phyloP scores from a whole-genome alignment of 1,139 yeast genomes.

The Geotrichum citri-aurantii region DNA sequence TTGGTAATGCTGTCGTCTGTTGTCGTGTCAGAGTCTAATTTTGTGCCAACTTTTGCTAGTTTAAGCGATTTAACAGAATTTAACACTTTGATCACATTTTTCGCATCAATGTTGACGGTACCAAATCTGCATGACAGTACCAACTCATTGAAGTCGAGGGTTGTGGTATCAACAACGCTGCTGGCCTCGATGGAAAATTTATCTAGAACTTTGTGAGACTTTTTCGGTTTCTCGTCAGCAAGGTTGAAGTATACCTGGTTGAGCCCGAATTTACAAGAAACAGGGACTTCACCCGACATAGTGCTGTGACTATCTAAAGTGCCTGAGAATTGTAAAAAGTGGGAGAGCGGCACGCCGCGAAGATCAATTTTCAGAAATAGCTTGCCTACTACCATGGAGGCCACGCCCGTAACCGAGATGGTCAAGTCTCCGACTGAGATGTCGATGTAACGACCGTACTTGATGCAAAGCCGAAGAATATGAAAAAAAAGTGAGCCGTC shows the following conservation, averaged over 20 bases:
- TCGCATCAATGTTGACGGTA: constrained; percentile 24
- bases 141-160: constrained; percentile 33
- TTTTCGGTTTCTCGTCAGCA: neutral
- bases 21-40: neutral
- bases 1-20: neutral
- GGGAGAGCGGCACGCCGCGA: constrained; percentile 20
- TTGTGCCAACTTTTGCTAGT: neutral
- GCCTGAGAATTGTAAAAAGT: constrained; percentile 31
- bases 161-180: constrained; percentile 34
- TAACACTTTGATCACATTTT: constrained; percentile 22
- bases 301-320: constrained; percentile 33
- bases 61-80: constrained; percentile 8
- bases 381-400: constrained; percentile 30
- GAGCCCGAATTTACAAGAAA: constrained; percentile 26
- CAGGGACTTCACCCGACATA: constrained; percentile 31
- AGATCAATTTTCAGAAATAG: constrained; percentile 29
- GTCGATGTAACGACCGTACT: constrained; percentile 30
- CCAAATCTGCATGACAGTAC: constrained; percentile 32
- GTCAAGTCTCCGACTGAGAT: constrained; percentile 27
- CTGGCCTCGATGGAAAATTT: constrained; percentile 30
- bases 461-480: constrained; percentile 28
- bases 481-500: constrained; percentile 25
- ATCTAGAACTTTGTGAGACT: constrained; percentile 29
- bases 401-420: constrained; percentile 26
- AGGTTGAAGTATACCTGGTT: constrained; percentile 31